Percentiles rank a stretch among this genome's conserved stretches.
Conservation (phyloP, 1,284 basidiomycete genomes). For the Ceratobasidium sp. region DNA sequence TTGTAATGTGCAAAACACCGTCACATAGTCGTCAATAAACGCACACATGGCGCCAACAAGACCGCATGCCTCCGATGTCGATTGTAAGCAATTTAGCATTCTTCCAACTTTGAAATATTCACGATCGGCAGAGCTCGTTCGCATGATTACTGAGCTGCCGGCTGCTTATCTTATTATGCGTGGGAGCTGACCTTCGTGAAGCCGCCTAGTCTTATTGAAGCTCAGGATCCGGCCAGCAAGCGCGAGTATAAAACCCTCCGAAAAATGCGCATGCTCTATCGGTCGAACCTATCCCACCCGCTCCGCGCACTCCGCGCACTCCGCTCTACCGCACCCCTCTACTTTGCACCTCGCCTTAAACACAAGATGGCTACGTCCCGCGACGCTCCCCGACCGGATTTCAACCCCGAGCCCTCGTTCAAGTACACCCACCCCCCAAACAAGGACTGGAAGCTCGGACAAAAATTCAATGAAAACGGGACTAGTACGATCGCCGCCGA, state of each 20-base stretch:
- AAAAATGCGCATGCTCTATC: neutral
- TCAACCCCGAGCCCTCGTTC: slow-evolving; percentile 59
- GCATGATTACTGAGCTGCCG: neutral
- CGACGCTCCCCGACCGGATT: slow-evolving; percentile 50
- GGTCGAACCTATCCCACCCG: neutral
- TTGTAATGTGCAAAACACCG: neutral
- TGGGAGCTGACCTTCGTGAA: neutral
- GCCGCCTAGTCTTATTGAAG: neutral
- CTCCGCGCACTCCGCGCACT: too few species aligned
- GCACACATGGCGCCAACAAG: neutral
- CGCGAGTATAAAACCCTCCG: slow-evolving; percentile 3
- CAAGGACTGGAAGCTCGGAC: slow-evolving; percentile 68
- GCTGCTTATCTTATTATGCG: slow-evolving; percentile 6
- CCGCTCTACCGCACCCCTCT: neutral
- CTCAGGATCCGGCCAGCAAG: neutral
- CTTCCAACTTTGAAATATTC: neutral
- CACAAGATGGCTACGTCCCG: slow-evolving; percentile 30
- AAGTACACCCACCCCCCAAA: slow-evolving; percentile 63
- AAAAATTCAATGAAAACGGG: slow-evolving; percentile 65
- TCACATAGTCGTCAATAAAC: neutral
- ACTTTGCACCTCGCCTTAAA: neutral
- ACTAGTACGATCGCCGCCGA: slow-evolving; percentile 59
- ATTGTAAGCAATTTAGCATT: neutral
- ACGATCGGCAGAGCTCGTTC: neutral
- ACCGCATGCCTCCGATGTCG: neutral